Evolutionary conservation across 441 rosid genomes (phyloP).

Genomic region (Adansonia rubrostipa): DNA sequence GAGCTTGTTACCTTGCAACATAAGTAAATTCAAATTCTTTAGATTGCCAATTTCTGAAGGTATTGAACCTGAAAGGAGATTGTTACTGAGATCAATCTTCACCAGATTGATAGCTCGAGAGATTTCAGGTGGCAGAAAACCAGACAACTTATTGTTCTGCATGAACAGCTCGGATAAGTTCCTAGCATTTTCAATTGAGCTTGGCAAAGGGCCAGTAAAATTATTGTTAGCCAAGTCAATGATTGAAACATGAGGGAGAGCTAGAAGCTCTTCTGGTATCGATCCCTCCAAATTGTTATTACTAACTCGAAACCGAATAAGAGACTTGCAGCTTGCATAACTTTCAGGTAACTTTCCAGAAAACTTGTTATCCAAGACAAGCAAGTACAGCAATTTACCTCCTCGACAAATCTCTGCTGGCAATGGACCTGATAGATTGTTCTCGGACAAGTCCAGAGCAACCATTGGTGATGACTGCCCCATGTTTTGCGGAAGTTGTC

Average conservation of each 20-base stretch:
- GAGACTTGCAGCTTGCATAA: constrained; percentile 67
- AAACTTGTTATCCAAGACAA: constrained; percentile 71
- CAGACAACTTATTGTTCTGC: constrained; percentile 74
- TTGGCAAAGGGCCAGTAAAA: constrained; percentile 70
- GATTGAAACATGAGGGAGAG: constrained; percentile 85
- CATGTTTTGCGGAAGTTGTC: constrained; percentile 71
- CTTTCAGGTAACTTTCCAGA: constrained; percentile 68
- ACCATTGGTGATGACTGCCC: constrained; percentile 63
- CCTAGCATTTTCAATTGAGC: constrained; percentile 55
- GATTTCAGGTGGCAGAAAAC: constrained; percentile 70
- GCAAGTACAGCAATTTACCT: constrained; percentile 78
- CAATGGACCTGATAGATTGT: constrained; percentile 69
- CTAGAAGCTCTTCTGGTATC: constrained; percentile 63
- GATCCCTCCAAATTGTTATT: constrained; percentile 66
- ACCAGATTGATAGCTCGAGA: constrained; percentile 72
- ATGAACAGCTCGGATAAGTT: constrained; percentile 85
- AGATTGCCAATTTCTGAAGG: constrained; percentile 81
- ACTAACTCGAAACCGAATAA: constrained; percentile 81
- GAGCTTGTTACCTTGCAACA: constrained; percentile 72
- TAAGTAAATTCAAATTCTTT: constrained; percentile 67
- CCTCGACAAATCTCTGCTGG: constrained; percentile 70
- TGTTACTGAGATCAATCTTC: constrained; percentile 86
- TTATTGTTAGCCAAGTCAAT: constrained; percentile 76
- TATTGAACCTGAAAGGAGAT: constrained; percentile 74
- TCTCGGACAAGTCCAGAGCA: constrained; percentile 84